Conservation (phyloP, 148 eudicot species). For the Amaranthus palmeri region DNA sequence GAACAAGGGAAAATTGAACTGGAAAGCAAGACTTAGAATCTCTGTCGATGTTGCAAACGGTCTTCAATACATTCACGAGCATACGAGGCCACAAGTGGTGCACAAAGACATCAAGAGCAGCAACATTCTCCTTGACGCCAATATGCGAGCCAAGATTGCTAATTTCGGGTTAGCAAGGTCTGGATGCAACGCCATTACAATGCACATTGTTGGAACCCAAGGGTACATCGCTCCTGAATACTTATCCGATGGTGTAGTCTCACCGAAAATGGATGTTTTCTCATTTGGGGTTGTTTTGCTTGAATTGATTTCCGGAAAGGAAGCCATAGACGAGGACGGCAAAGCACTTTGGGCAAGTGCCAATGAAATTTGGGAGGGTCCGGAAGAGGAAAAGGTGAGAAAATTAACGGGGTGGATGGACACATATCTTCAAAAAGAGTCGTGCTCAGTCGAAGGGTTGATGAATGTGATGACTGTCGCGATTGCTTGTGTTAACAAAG, state of each 20-base stretch:
- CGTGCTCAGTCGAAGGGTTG: slow-evolving; percentile 49
- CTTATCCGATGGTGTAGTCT: slow-evolving; percentile 70
- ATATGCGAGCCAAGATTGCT: slow-evolving; percentile 84
- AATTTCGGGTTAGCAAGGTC: slow-evolving; percentile 90
- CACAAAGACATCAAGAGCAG: slow-evolving; percentile 92
- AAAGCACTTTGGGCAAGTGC: slow-evolving; percentile 50
- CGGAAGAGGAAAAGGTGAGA: slow-evolving; percentile 34
- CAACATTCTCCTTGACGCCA: slow-evolving; percentile 74
- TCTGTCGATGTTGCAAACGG: slow-evolving; percentile 86
- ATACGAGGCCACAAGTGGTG: slow-evolving; percentile 79
- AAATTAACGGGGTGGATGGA: slow-evolving; percentile 56
- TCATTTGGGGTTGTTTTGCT: slow-evolving; percentile 84
- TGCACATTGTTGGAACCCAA: slow-evolving; percentile 92
- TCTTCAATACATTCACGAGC: slow-evolving; percentile 90
- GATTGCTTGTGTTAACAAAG: slow-evolving; percentile 57
- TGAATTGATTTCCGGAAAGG: slow-evolving; percentile 67
- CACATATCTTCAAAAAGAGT: slow-evolving; percentile 32
- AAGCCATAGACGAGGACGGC: slow-evolving; percentile 64
- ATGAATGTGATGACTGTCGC: slow-evolving; percentile 51
- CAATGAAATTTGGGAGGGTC: slow-evolving; percentile 37
- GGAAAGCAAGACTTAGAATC: slow-evolving; percentile 69
- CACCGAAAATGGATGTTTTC: slow-evolving; percentile 81
- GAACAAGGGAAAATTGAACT: slow-evolving; percentile 40
- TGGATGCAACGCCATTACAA: slow-evolving; percentile 87
- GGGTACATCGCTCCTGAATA: slow-evolving; percentile 98